A percentile compares a stretch with the other conserved stretches of the same genome.
Conservation (phyloP, 495 filamentous ascomycete species). For the Cenococcum geophilum region DNA sequence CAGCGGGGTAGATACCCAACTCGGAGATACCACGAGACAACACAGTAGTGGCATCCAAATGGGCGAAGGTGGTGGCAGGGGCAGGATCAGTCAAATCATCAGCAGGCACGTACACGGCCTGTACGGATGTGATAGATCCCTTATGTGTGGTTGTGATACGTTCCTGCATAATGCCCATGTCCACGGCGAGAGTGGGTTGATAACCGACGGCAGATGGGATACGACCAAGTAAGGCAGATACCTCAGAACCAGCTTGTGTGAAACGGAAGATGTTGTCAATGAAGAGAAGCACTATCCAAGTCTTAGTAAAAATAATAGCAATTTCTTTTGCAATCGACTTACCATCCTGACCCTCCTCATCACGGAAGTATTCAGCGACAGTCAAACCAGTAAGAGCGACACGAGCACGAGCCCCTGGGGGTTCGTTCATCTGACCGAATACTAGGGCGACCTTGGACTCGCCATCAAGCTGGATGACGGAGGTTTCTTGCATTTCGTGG, state of each 20-base stretch:
- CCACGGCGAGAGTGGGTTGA: constrained; percentile 98
- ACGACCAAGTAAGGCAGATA: constrained; percentile 98
- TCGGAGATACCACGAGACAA: constrained; percentile 99
- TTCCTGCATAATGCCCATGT: constrained; percentile 99
- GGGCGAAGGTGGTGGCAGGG: constrained; percentile 98
- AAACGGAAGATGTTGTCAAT: constrained; percentile 99
- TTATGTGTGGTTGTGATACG: constrained; percentile 99
- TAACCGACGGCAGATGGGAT: constrained; percentile 99
- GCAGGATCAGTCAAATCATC: constrained; percentile 99
- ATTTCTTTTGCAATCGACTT: constrained; percentile 14
- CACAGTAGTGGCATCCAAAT: constrained; percentile 99
- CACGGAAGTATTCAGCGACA: constrained; percentile 94
- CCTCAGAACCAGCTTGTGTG: constrained; percentile 99
- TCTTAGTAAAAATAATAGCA: not conserved
- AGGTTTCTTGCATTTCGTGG: constrained; percentile 99
- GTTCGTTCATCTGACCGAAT: constrained; percentile 99
- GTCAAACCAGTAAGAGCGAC: constrained; percentile 93
- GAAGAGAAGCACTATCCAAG: constrained; percentile 74
- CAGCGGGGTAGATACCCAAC: constrained; percentile 99
- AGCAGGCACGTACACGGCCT: constrained; percentile 99
- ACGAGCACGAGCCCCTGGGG: constrained; percentile 98
- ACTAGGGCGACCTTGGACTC: constrained; percentile 99
- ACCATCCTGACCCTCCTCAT: constrained; percentile 93
- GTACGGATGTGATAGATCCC: constrained; percentile 99
- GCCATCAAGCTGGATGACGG: constrained; percentile 98